These are phyloP conservation scores for Ceratocystis alfenasii DNA, from an alignment of 2,329 filamentous ascomycete genomes.

Conservation along the genomic window DNA sequence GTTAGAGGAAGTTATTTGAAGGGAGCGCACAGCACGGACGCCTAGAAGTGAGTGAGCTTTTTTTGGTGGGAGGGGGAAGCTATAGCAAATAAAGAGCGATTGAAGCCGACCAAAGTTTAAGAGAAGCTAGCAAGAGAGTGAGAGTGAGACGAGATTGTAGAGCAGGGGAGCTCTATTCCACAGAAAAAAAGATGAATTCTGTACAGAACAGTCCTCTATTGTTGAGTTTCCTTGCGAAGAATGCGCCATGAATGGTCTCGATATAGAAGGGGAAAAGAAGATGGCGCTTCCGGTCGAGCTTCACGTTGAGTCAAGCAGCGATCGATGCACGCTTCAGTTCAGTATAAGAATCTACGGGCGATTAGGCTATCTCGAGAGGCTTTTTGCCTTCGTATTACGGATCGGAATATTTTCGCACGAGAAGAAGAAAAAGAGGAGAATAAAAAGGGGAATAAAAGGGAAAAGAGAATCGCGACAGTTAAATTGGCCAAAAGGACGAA, in stretches of 20 bases:
- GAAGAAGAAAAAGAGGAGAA: slow-evolving; percentile 8
- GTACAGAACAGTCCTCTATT: too few relatives aligned
- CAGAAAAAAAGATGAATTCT: too few relatives aligned
- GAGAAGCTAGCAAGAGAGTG: too few relatives aligned
- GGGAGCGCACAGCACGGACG: background rate
- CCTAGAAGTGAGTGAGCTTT: background rate
- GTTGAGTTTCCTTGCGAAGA: too few relatives aligned
- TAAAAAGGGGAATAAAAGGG: background rate
- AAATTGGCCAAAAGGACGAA: background rate
- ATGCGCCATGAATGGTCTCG: too few relatives aligned
- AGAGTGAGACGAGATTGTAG: background rate
- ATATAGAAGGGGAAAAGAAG: too few relatives aligned
- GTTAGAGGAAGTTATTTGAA: slow-evolving; percentile 3
- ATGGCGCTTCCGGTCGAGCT: too few relatives aligned
- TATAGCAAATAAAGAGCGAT: background rate
- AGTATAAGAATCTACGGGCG: background rate
- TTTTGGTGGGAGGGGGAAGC: background rate
- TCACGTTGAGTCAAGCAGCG: background rate
- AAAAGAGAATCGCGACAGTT: background rate
- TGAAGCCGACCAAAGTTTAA: too few relatives aligned
- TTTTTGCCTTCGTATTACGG: background rate
- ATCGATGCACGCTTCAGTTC: background rate
- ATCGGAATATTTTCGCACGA: background rate
- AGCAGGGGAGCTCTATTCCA: too few relatives aligned
- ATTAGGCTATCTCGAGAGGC: too few relatives aligned